These are phyloP conservation scores for Raddia guianensis DNA, from an alignment of 176 grass and related monocot species.

Conservation along the genomic window DNA sequence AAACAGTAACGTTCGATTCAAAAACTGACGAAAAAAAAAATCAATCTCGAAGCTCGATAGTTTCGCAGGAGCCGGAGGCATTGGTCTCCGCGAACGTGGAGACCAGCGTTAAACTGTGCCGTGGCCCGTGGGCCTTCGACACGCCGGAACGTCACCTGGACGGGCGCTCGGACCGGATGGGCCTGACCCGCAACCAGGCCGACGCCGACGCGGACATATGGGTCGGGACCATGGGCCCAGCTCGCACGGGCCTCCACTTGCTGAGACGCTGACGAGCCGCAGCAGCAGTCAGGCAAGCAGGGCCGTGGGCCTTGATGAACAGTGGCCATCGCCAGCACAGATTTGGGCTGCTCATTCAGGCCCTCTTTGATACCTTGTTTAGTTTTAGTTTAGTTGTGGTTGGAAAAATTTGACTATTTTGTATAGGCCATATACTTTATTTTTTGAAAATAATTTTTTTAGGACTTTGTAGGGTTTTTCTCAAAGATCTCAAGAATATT, in stretches of 20 bases:
- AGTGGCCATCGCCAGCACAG: not conserved
- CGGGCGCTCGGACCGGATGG: not conserved
- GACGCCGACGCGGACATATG: constrained; percentile 31
- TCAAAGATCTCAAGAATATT: too few relatives aligned
- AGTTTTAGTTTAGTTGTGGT: too few relatives aligned
- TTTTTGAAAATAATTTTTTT: too few relatives aligned
- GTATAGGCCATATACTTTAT: too few relatives aligned
- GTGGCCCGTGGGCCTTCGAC: constrained; percentile 33
- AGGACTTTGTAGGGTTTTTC: too few relatives aligned
- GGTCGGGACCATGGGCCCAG: not conserved
- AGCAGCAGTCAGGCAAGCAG: not conserved
- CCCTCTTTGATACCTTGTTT: too few relatives aligned
- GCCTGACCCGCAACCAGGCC: not conserved
- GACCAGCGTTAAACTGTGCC: constrained; percentile 2
- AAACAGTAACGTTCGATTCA: not conserved
- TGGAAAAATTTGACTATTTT: too few relatives aligned
- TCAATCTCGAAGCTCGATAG: not conserved
- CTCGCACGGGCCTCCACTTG: constrained; percentile 5
- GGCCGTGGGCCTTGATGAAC: not conserved
- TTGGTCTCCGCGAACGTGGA: not conserved
- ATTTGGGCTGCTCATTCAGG: not conserved
- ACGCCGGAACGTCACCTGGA: constrained; percentile 26
- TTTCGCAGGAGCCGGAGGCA: not conserved
- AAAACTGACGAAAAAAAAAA: not conserved
- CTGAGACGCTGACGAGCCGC: constrained; percentile 43